Base-by-base conservation (phyloP, 2,329 filamentous ascomycete genomes). In the Hypomyces perniciosus region DNA sequence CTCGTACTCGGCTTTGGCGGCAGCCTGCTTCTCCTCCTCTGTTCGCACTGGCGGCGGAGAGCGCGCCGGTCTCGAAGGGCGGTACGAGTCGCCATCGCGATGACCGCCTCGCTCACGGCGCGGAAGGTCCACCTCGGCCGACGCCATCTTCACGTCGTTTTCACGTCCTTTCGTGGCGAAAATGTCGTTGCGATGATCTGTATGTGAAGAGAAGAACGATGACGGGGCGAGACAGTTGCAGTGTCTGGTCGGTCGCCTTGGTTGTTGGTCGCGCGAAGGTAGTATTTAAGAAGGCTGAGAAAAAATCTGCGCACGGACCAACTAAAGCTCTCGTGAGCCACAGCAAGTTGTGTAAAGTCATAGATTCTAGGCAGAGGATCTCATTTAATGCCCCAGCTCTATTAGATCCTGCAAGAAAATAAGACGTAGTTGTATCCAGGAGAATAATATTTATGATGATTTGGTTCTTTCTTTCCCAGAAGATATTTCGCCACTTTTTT, bases 1-100 rank as follows among this genome's bases (percentile, higher is more conserved):
- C 71, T 95, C 85, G 72, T 96, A 95, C 74, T 96, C 91, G 57
- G 90, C 88, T 73, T 95, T 95, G 40, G 90, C 88, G 38, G 84
- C 84, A 27, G 85, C 88, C 70, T 92, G 89, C 70, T 95, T 95
- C 69, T 91, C 85, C 67, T 90, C 90, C 61, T 88, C 90, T 43
- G 80, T 83, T 55, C 74, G 76, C 48, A 69, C 68, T 7, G 70
- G 68, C 37, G 68, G 65, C 52, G 63, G 62, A 9, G 62, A 55
- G 51, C 64, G 68, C 54, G 61, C 64, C 55, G 52, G 59, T 50
- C 64, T 64, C 34, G 62, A 60, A 27, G 75, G 75, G 40, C 75
- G 72, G 56, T 80, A 80, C 46, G 69, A 77, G 62, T 80, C 78
- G 59, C 54, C 51, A 35, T 59, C 61, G 49, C 60, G 64, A 35